Evolutionary conservation across 2,329 filamentous ascomycete species (phyloP), one percentile per base, ranked within the genome.

Genomic region (Fusarium verticillioides): DNA sequence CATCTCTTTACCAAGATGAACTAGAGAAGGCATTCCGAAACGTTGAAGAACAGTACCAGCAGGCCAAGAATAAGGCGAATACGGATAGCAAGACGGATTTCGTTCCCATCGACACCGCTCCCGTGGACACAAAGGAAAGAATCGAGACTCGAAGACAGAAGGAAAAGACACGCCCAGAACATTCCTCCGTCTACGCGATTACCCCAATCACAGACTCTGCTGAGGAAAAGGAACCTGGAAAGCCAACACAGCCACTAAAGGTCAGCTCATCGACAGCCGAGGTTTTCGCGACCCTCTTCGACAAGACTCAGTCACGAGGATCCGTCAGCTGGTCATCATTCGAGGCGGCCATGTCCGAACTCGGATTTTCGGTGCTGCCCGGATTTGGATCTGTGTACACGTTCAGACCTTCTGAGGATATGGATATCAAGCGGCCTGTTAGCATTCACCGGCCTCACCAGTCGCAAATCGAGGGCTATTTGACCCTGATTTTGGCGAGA

Each of bases 341-440:
- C 34, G 79, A 82, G 58, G 72, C 78, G 2, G 85, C 84, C 28
- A 83, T 87, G 81, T 77, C 71, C 1, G 83, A 84, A 11, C 37
- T 86, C 39, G 81, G 79, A 4, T 87, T 87, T 67, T 83, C 82
- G 0, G 77, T 86, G 5, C 15, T 81, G 4, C 82, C 84, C 3
- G 83, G 79, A 63, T 81, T 81, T 40, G 84, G 84, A 6, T 86
- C 85, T 0, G 79, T 84, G 4, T 85, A 82, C 69, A 85, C 81
- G 1, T 85, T 85, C 61, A 47, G 58, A 1, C 83, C 82, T 0
- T 78, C 82, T 0, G 71, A 77, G 23, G 65, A 23, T 3, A 76
- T 81, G 74, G 63, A 39, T 0, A 74, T 74, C 11, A 70, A 77
- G 15, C 77, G 68, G 54, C 73, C 81, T 9, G 23, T 85, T 9